These are phyloP conservation scores for Gnetum montanum DNA, from an alignment of 75 land plant genomes.

Conservation along the genomic window DNA sequence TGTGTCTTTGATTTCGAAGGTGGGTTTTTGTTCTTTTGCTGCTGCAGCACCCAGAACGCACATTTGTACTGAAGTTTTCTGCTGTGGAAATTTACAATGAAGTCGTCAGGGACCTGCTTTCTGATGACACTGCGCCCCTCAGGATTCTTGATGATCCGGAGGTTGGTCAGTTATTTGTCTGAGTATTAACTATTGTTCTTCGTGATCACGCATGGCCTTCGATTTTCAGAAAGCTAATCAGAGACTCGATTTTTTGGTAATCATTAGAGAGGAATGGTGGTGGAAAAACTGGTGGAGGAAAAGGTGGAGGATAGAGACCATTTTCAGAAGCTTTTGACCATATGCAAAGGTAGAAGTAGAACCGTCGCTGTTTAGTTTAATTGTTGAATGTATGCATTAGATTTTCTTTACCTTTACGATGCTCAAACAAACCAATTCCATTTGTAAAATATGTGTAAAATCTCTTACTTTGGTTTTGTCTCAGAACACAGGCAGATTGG, in stretches of 20 bases:
- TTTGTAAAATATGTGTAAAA: too few species aligned
- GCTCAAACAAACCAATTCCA: too few species aligned
- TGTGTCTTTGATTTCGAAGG: neutral
- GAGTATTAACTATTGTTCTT: neutral
- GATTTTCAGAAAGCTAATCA: too few species aligned
- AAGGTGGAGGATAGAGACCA: constrained; percentile 59
- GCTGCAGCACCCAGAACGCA: constrained; percentile 80
- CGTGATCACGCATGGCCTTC: neutral
- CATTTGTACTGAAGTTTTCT: constrained; percentile 75
- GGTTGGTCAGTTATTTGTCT: constrained; percentile 25
- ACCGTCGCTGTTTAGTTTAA: neutral
- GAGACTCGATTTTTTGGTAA: too few species aligned
- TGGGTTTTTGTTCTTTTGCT: too few species aligned
- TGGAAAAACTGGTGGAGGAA: constrained; percentile 84
- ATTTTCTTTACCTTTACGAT: too few species aligned
- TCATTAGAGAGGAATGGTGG: constrained; percentile 72
- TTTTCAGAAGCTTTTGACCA: constrained; percentile 50
- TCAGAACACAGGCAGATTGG: constrained; percentile 94
- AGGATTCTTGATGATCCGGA: constrained; percentile 93
- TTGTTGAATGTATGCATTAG: neutral
- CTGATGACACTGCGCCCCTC: constrained; percentile 35
- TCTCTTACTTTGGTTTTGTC: neutral
- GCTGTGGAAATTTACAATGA: constrained; percentile 99
- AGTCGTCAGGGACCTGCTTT: constrained; percentile 86
- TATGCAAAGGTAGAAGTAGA: constrained; percentile 82